A percentile compares a stretch with the other conserved stretches of the same genome.
These are phyloP conservation scores for Stereocaulon alpinum DNA, from an alignment of 495 filamentous ascomycete species.

Conservation along the genomic window DNA sequence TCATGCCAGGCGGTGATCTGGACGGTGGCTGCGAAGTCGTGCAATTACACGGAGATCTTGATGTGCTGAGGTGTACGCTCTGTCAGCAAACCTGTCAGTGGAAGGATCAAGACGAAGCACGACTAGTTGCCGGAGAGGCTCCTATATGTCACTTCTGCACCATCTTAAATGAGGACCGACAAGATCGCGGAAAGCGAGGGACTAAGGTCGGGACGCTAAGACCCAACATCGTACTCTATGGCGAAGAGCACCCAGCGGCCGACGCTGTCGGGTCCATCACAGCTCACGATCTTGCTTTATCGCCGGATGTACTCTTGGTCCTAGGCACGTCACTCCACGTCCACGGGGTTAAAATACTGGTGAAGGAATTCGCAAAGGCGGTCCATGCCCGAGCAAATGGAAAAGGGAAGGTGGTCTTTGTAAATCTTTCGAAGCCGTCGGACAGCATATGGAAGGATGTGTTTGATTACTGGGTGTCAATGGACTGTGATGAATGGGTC, in stretches of 20 bases:
- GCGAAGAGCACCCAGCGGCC: slow-evolving; percentile 58
- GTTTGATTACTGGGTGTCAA: slow-evolving; percentile 58
- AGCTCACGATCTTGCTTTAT: slow-evolving; percentile 42
- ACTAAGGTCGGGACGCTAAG: slow-evolving; percentile 50
- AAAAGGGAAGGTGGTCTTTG: slow-evolving; percentile 51
- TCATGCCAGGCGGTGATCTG: slow-evolving; percentile 19
- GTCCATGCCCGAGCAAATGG: slow-evolving; percentile 44
- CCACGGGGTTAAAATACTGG: slow-evolving; percentile 56
- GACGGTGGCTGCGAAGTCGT: slow-evolving; percentile 49
- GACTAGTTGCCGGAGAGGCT: slow-evolving; percentile 43
- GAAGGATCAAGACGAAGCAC: slow-evolving; percentile 37
- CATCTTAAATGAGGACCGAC: slow-evolving; percentile 42
- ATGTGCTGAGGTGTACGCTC: slow-evolving; percentile 49
- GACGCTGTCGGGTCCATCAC: slow-evolving; percentile 50
- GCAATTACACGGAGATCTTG: slow-evolving; percentile 54
- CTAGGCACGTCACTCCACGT: slow-evolving; percentile 59
- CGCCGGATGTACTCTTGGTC: slow-evolving; percentile 54
- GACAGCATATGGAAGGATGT: slow-evolving; percentile 58
- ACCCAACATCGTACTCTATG: slow-evolving; percentile 63
- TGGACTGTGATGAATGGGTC: slow-evolving; percentile 67
- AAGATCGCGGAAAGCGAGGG: slow-evolving; percentile 51
- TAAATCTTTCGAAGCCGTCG: slow-evolving; percentile 57
- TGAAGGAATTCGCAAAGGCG: slow-evolving; percentile 59
- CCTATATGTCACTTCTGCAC: slow-evolving; percentile 54
- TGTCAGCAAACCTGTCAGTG: slow-evolving; percentile 50